Conservation (phyloP, 106 monocot genomes). For the Posidonia australis region DNA sequence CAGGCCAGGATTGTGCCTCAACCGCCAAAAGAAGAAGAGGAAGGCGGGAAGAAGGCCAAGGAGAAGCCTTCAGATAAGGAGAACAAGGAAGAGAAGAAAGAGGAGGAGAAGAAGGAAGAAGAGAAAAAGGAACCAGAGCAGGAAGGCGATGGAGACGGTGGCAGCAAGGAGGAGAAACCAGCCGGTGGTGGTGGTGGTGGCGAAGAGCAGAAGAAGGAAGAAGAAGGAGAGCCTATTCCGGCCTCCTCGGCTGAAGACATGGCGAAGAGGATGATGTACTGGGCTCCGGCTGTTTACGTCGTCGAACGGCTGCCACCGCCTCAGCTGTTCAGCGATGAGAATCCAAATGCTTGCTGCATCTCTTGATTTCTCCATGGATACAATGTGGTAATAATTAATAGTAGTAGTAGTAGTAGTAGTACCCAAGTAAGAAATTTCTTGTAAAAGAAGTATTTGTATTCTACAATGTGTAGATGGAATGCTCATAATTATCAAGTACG, state of each 20-base stretch:
- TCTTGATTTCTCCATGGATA: slow-evolving; percentile 18
- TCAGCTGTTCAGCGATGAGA: slow-evolving; percentile 92
- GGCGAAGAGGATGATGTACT: slow-evolving; percentile 59
- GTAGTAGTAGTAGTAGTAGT: too few relatives aligned
- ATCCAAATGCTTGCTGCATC: slow-evolving; percentile 89
- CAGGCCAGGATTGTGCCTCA: slow-evolving; percentile 55
- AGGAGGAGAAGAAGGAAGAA: slow-evolving; percentile 3
- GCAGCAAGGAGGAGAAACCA: slow-evolving; percentile 6
- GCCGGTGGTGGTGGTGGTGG: slow-evolving; percentile 6
- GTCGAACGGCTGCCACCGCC: slow-evolving; percentile 46
- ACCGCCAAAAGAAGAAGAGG: slow-evolving; percentile 32
- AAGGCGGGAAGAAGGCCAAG: slow-evolving; percentile 9
- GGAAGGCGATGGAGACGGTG: slow-evolving; percentile 4
- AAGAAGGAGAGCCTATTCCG: not conserved
- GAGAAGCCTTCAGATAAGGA: too few relatives aligned
- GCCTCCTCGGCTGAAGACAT: slow-evolving; percentile 23
- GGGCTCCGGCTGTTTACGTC: slow-evolving; percentile 35
- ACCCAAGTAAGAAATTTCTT: too few relatives aligned
- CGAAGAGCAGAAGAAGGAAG: slow-evolving; percentile 10
- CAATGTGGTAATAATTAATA: too few relatives aligned
- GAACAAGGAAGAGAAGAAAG: too few relatives aligned
- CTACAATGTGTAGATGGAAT: too few relatives aligned
- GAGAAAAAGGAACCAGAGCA: slow-evolving; percentile 10
- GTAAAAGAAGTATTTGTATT: too few relatives aligned
- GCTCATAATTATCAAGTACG: too few relatives aligned